Evolutionary conservation across 1,284 basidiomycete genomes (phyloP).

Genomic region (Gymnopus androsaceus): DNA sequence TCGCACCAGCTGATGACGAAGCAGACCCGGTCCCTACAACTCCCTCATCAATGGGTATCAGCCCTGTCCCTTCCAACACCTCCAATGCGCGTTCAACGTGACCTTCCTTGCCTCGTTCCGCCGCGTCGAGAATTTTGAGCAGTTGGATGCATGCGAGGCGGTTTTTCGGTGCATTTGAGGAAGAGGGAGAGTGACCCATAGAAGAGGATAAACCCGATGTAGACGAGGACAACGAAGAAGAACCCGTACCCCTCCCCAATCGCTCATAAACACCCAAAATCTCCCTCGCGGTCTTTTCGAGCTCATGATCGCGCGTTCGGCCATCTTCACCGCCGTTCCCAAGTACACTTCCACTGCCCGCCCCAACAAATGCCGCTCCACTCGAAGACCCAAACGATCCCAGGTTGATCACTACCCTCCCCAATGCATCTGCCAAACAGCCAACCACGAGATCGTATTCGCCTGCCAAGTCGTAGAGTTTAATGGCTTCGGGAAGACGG

Average conservation of each 20-base stretch:
- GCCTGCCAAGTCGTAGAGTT: slow-evolving; percentile 93
- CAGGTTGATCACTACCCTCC: slow-evolving; percentile 61
- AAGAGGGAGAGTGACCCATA: too few species aligned
- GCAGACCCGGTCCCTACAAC: too few species aligned
- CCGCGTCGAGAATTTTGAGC: slow-evolving; percentile 81
- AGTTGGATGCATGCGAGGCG: slow-evolving; percentile 78
- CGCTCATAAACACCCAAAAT: slow-evolving; percentile 87
- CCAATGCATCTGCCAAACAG: slow-evolving; percentile 87
- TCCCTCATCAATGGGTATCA: slow-evolving; percentile 80
- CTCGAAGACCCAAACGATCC: neutral
- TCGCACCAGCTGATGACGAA: too few species aligned
- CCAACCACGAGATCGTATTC: slow-evolving; percentile 88
- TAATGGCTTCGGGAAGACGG: slow-evolving; percentile 88
- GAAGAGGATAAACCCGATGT: too few species aligned
- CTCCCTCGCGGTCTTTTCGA: slow-evolving; percentile 80
- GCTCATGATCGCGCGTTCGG: slow-evolving; percentile 63
- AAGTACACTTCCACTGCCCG: too few species aligned
- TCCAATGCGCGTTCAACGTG: slow-evolving; percentile 75
- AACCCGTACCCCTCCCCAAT: slow-evolving; percentile 3
- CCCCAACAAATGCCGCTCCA: too few species aligned
- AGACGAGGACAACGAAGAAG: too few species aligned
- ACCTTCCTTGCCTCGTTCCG: slow-evolving; percentile 71
- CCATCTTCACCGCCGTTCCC: slow-evolving; percentile 60
- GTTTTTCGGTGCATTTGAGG: too few species aligned
- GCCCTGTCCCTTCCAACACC: slow-evolving; percentile 87